Evolutionary conservation across 345 rosid species (phyloP), one percentile per base, ranked within the genome.

Genomic region (Streptanthus diversifolius): DNA sequence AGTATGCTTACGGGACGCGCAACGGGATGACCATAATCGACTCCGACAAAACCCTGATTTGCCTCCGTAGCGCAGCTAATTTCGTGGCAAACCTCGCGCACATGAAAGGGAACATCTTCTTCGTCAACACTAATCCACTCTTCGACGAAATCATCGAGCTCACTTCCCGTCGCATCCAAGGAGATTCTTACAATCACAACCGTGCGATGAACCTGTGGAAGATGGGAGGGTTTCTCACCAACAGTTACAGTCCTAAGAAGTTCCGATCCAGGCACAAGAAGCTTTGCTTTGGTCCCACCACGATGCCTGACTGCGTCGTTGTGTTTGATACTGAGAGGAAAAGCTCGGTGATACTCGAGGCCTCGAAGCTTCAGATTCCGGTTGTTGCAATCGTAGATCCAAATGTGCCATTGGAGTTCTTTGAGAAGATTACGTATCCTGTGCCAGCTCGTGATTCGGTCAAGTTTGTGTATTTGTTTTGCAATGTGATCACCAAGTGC

Each of bases 361-460:
- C 99, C 4, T 82, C 81, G 15, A 85, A 81, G 77, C 51, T 95
- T 80, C 90, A 88, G 83, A 85, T 95, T 60, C 99, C 99, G 0
- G 84, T 92, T 62, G 99, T 95, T 63, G 93, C 92, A 5, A 75
- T 95, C 55, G 97, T 95, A 3, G 96, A 90, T 76, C 85, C 99
- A 1, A 87, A 78, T 62, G 84, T 86, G 85, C 99, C 98, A 0
- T 84, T 81, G 91, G 96, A 95, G 65, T 80, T 58, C 12, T 95
- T 77, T 57, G 82, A 81, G 86, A 87, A 75, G 83, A 80, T 95
- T 66, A 83, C 98, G 0, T 95, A 95, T 63, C 99, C 99, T 0
- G 83, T 95, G 39, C 99, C 99, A 0, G 98, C 91, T 12, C 90
- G 90, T 77, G 96, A 95, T 52, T 90, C 99, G 0, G 95, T 87